Evolutionary conservation across 73 alveolate species (phyloP).

Genomic region (Blepharisma stoltei): DNA sequence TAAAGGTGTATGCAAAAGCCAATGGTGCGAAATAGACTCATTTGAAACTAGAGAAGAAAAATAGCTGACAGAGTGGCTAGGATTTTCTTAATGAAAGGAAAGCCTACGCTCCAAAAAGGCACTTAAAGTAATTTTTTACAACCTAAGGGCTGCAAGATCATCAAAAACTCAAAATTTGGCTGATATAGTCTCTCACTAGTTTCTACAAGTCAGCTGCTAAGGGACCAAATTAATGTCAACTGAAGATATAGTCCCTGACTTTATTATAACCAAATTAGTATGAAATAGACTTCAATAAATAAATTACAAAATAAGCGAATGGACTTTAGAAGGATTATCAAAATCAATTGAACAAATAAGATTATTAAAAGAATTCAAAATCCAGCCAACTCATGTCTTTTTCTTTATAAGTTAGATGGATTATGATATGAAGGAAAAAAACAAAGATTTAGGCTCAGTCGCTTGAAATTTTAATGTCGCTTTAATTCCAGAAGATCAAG

Average conservation of each 20-base stretch:
- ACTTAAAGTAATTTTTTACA: conserved; percentile 88
- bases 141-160: conserved; percentile 92
- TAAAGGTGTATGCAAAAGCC: background rate
- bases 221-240: conserved; percentile 61
- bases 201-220: conserved; percentile 66
- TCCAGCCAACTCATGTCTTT: conserved; percentile 72
- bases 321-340: conserved; percentile 93
- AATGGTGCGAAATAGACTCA: background rate
- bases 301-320: conserved; percentile 87
- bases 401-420: conserved; percentile 64
- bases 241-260: conserved; percentile 81
- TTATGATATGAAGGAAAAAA: conserved; percentile 50
- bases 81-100: conserved; percentile 35
- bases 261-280: conserved; percentile 63
- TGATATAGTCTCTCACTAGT: conserved; percentile 77
- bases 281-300: conserved; percentile 68
- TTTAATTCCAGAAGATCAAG: background rate
- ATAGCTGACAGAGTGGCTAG: background rate
- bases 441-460: conserved; percentile 62
- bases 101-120: conserved; percentile 80
- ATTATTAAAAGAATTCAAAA: conserved; percentile 45
- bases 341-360: conserved; percentile 67
- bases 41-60: background rate
- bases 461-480: conserved; percentile 40
- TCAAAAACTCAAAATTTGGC: conserved; percentile 74